phyloP scores from a whole-genome alignment of 257 asterid species.

The Ehretia macrophylla region DNA sequence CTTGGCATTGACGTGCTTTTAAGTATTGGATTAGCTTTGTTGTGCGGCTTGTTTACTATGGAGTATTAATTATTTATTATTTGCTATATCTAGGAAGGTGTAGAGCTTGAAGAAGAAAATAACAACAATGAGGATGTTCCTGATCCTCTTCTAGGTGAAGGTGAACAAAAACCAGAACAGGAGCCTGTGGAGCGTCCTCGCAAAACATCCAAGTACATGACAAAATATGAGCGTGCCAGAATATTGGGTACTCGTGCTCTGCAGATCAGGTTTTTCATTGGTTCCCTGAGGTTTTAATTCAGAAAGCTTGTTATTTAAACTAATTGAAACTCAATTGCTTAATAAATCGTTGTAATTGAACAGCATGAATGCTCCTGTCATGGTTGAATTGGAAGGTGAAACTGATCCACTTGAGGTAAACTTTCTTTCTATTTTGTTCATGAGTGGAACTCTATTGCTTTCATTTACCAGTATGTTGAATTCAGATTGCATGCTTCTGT shows the following conservation, averaged over 20 bases:
- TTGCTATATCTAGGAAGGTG: constrained; percentile 61
- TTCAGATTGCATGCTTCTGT: background rate
- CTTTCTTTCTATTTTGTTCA: background rate
- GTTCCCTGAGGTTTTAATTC: background rate
- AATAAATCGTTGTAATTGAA: constrained; percentile 7
- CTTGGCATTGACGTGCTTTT: background rate
- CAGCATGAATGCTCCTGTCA: constrained; percentile 98
- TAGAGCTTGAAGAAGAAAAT: constrained; percentile 65
- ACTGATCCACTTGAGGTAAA: constrained; percentile 88
- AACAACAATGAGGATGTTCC: constrained; percentile 42
- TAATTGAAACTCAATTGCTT: background rate
- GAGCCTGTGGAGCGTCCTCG: constrained; percentile 62
- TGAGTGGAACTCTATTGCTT: background rate
- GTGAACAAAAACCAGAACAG: constrained; percentile 62
- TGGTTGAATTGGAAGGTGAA: constrained; percentile 97
- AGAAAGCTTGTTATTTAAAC: background rate
- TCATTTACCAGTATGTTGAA: too few species aligned
- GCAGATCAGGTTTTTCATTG: constrained; percentile 63
- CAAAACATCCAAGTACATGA: constrained; percentile 86
- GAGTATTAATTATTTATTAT: background rate
- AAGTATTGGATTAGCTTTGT: background rate
- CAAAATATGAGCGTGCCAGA: constrained; percentile 92
- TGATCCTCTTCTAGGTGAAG: constrained; percentile 57
- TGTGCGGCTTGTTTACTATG: background rate
- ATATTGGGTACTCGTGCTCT: constrained; percentile 88